These are phyloP conservation scores for Pseudognaphalium luteoalbum DNA, from an alignment of 129 eudicot species.

Conservation along the genomic window DNA sequence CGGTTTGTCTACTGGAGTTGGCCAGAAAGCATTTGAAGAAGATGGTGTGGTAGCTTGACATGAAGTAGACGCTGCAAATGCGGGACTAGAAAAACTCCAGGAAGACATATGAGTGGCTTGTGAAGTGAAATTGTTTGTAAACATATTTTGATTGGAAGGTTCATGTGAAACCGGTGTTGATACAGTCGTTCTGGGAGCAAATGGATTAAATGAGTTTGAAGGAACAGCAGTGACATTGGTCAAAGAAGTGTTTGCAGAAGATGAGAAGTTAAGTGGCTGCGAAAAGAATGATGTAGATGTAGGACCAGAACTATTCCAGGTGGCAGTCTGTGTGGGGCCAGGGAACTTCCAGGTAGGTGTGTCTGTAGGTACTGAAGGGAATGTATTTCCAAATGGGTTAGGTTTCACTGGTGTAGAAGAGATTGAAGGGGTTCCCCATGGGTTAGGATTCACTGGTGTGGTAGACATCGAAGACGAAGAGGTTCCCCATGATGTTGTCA, in stretches of 20 bases:
- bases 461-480: neutral
- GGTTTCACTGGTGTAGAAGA: conserved; percentile 5
- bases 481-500: neutral
- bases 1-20: conserved; percentile 16
- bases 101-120: conserved; percentile 16
- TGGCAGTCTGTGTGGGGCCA: neutral
- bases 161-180: conserved; percentile 6
- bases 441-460: conserved; percentile 10
- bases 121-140: conserved; percentile 21
- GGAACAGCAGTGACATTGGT: conserved; percentile 8
- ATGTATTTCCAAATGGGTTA: neutral
- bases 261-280: conserved; percentile 17
- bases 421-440: conserved; percentile 2
- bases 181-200: neutral
- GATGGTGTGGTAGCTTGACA: neutral
- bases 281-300: conserved; percentile 20
- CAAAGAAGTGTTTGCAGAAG: conserved; percentile 17
- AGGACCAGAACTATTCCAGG: conserved; percentile 18
- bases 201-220: conserved; percentile 13
- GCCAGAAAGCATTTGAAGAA: neutral
- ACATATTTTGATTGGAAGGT: conserved; percentile 10
- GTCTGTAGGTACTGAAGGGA: neutral
- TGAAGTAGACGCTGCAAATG: conserved; percentile 3
- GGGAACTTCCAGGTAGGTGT: conserved; percentile 12
- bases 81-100: conserved; percentile 8